Evolutionary conservation across 441 rosid genomes (phyloP).

Genomic region (Rhodomyrtus psidioides): DNA sequence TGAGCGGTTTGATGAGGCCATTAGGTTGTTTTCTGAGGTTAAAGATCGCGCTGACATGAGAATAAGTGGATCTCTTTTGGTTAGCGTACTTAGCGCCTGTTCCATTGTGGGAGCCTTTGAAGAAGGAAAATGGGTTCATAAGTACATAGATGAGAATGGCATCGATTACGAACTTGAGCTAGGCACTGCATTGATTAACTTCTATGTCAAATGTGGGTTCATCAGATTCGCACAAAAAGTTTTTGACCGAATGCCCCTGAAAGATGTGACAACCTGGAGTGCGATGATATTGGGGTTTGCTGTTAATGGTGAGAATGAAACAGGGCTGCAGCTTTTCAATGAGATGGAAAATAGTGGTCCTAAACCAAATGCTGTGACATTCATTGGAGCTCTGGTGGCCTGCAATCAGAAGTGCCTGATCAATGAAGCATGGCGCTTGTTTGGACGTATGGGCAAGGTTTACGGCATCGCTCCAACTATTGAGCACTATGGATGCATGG

Average conservation of each 20-base stretch:
- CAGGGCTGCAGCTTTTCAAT: neutral
- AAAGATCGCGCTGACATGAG: neutral
- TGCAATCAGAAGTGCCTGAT: neutral
- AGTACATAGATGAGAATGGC: no score
- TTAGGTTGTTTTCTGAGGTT: neutral
- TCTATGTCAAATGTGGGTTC: neutral
- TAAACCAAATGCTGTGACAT: neutral
- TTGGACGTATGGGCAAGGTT: neutral
- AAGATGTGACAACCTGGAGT: neutral
- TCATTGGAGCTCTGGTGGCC: neutral
- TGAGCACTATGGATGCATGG: neutral
- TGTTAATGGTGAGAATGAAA: neutral
- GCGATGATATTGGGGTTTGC: neutral
- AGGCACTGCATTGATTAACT: no score
- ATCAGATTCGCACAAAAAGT: neutral
- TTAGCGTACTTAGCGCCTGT: neutral
- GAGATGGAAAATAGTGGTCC: neutral
- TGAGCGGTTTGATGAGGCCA: neutral
- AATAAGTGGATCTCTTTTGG: neutral
- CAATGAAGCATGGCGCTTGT: neutral
- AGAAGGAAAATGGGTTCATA: neutral
- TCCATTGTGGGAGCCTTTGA: no score
- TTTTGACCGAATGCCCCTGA: neutral
- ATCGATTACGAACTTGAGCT: no score
- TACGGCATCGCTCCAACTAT: no score